Evolutionary conservation across 495 filamentous ascomycete genomes (phyloP).

Genomic region (Tuber calosporum): DNA sequence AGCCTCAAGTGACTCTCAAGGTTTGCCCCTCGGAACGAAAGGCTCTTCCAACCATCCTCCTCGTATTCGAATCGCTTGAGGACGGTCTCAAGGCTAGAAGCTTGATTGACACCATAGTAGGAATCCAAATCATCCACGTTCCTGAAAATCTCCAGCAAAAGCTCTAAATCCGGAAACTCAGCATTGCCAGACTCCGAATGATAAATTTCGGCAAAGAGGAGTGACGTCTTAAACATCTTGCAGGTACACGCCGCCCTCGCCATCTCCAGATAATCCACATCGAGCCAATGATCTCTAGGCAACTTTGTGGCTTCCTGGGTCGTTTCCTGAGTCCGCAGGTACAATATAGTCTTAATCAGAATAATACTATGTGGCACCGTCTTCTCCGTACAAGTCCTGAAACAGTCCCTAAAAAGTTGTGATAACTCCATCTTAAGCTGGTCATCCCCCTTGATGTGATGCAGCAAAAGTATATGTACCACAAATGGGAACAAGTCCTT

Average conservation of each 20-base stretch:
- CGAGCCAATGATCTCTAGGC: constrained; percentile 76
- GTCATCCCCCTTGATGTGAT: constrained; percentile 45
- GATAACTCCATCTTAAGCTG: constrained; percentile 45
- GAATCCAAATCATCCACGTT: constrained; percentile 92
- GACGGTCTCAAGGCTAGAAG: constrained; percentile 64
- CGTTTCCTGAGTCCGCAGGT: constrained; percentile 73
- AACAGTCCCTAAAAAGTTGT: constrained; percentile 44
- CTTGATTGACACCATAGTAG: constrained; percentile 87
- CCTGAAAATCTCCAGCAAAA: constrained; percentile 73
- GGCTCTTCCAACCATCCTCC: constrained; percentile 73
- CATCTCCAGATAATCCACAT: constrained; percentile 65
- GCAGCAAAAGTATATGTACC: constrained; percentile 65
- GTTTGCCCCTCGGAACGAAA: constrained; percentile 85
- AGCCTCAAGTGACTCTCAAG: constrained; percentile 72
- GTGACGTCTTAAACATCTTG: constrained; percentile 75
- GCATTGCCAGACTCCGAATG: constrained; percentile 54
- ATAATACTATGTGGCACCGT: constrained; percentile 51
- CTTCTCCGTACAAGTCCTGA: constrained; percentile 35
- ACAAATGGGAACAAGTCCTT: constrained; percentile 68
- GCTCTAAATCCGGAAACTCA: constrained; percentile 54
- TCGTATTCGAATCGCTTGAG: constrained; percentile 86
- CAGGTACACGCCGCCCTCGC: constrained; percentile 72
- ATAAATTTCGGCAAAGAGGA: constrained; percentile 73
- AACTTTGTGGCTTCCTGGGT: constrained; percentile 66
- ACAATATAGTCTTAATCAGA: constrained; percentile 75